phyloP scores from a whole-genome alignment of 768 basidiomycete genomes.

The Grammothele lineata region DNA sequence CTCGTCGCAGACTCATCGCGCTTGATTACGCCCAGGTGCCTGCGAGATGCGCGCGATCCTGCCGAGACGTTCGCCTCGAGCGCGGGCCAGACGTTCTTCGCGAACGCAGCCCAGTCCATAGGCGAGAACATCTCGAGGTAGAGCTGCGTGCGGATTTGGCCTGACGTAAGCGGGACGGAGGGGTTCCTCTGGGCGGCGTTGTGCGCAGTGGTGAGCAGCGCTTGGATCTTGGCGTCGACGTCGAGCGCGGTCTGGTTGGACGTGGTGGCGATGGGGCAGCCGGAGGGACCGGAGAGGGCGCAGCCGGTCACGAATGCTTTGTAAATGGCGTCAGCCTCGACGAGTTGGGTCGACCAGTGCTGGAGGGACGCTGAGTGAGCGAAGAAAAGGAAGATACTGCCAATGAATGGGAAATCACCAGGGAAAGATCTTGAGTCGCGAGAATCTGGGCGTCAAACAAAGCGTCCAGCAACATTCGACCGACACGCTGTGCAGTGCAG shows the following conservation, averaged over 20 bases:
- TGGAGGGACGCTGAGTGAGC: background rate
- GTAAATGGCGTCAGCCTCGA: conserved; percentile 3
- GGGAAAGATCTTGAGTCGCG: background rate
- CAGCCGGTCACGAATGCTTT: conserved; percentile 7
- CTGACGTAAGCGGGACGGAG: conserved; percentile 4
- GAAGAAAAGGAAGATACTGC: background rate
- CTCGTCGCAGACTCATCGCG: background rate
- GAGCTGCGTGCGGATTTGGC: conserved; percentile 3
- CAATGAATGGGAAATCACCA: background rate
- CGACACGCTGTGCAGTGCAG: too few species aligned
- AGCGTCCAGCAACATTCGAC: conserved; percentile 8
- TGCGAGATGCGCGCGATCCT: too few species aligned
- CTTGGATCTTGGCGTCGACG: conserved; percentile 4
- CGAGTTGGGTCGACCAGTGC: background rate
- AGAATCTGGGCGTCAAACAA: conserved; percentile 1
- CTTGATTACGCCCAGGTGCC: background rate
- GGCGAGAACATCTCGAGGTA: background rate
- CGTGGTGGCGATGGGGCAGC: conserved; percentile 2
- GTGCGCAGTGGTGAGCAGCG: conserved; percentile 3
- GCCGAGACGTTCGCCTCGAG: too few species aligned
- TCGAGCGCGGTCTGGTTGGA: background rate
- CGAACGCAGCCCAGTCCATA: background rate
- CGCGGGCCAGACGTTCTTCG: conserved; percentile 3
- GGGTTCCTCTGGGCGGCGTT: conserved; percentile 4
- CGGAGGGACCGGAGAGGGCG: conserved; percentile 7